These are phyloP conservation scores for Iodosphaeria phyllophila DNA, from an alignment of 2,329 filamentous ascomycete genomes.

Conservation along the genomic window DNA sequence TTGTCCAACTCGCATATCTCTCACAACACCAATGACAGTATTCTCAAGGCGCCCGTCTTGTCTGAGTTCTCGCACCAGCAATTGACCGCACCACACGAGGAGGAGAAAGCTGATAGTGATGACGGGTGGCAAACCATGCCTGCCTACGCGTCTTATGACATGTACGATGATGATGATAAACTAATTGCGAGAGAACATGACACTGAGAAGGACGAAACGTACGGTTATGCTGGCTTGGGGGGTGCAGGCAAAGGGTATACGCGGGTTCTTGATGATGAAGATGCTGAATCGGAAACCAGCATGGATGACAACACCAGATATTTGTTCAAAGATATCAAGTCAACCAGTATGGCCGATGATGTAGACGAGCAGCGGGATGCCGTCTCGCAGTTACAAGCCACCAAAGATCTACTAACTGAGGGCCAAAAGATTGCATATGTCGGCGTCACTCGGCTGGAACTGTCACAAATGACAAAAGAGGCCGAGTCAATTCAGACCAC, in stretches of 20 bases:
- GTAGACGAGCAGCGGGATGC: constrained; percentile 77
- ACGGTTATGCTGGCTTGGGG: constrained; percentile 59
- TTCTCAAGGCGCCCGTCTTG: constrained; percentile 18
- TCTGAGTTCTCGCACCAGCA: constrained; percentile 92
- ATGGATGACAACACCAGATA: constrained; percentile 97
- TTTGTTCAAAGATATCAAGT: constrained; percentile 60
- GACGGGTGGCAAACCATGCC: constrained; percentile 87
- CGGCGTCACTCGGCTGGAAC: constrained; percentile 65
- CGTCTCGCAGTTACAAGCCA: constrained; percentile 80
- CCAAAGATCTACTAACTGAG: constrained; percentile 87
- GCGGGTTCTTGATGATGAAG: constrained; percentile 83
- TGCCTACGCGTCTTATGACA: constrained; percentile 76
- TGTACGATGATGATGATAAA: constrained; percentile 86
- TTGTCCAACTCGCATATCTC: too few relatives aligned
- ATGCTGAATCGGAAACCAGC: constrained; percentile 82
- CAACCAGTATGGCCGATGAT: constrained; percentile 39
- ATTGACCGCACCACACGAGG: constrained; percentile 37
- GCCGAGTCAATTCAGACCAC: constrained; percentile 39
- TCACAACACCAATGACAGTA: constrained; percentile 19
- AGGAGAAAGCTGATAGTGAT: constrained; percentile 39
- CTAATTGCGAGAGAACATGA: constrained; percentile 67
- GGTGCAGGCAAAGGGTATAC: constrained; percentile 93
- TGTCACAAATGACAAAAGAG: constrained; percentile 59
- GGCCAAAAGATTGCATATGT: constrained; percentile 94
- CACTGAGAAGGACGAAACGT: constrained; percentile 45